Conservation (phyloP, 2,329 filamentous ascomycete species). For the Aureobasidium zeae region DNA sequence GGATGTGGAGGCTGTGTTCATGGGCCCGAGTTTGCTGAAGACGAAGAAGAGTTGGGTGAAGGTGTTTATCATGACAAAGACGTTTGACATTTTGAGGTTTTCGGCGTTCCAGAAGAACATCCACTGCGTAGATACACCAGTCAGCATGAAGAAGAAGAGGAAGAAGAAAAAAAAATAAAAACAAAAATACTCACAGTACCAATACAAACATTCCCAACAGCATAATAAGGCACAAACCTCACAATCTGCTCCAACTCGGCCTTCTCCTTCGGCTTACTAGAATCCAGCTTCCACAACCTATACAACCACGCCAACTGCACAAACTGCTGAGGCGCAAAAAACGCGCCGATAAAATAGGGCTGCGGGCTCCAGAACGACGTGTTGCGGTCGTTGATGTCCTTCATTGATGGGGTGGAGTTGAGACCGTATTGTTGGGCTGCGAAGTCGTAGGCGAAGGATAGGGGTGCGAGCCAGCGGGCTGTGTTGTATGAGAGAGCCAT, state of each 20-base stretch:
- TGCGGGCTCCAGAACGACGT: slow-evolving; percentile 51
- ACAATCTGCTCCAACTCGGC: slow-evolving; percentile 43
- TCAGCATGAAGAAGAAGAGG: neutral
- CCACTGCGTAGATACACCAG: slow-evolving; percentile 36
- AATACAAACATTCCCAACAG: slow-evolving; percentile 50
- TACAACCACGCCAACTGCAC: slow-evolving; percentile 51
- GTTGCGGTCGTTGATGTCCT: slow-evolving; percentile 49
- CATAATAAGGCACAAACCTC: slow-evolving; percentile 41
- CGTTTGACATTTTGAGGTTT: slow-evolving; percentile 42
- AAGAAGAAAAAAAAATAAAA: neutral
- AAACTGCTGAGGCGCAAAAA: slow-evolving; percentile 54
- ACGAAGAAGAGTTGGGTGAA: slow-evolving; percentile 48
- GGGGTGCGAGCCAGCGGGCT: slow-evolving; percentile 45
- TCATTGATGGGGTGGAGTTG: slow-evolving; percentile 48
- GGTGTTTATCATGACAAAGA: slow-evolving; percentile 50
- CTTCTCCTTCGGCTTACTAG: slow-evolving; percentile 31
- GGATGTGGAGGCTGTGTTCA: slow-evolving; percentile 42
- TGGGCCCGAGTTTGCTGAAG: slow-evolving; percentile 37
- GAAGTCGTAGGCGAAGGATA: slow-evolving; percentile 49
- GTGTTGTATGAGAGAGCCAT: slow-evolving; percentile 49
- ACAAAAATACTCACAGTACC: slow-evolving; percentile 40
- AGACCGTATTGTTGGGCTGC: slow-evolving; percentile 52
- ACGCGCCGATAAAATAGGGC: slow-evolving; percentile 49
- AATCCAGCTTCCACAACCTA: slow-evolving; percentile 43
- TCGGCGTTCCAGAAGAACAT: slow-evolving; percentile 54